phyloP scores from a whole-genome alignment of 2,329 filamentous ascomycete species.

The Xylogone sp. region DNA sequence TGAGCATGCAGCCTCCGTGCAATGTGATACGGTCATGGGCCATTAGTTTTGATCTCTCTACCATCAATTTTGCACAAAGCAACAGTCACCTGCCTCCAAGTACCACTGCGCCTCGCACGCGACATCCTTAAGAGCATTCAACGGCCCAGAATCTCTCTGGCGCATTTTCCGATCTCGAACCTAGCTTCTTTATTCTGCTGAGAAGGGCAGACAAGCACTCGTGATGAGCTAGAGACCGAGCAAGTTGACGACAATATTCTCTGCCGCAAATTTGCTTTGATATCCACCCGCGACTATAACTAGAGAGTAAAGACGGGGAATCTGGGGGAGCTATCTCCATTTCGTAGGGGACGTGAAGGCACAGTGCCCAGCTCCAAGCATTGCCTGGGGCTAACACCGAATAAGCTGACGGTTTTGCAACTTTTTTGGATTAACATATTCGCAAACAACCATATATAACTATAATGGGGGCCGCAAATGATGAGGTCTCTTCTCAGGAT shows the following conservation, averaged over 20 bases:
- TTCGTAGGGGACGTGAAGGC: too few species aligned
- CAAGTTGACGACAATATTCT: not conserved
- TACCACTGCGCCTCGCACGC: not conserved
- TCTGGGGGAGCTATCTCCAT: too few species aligned
- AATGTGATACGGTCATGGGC: not conserved
- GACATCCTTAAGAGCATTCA: not conserved
- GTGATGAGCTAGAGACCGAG: conserved; percentile 1
- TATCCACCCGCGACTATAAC: not conserved
- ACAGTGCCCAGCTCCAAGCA: too few species aligned
- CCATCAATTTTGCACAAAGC: not conserved
- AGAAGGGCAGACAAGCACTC: not conserved
- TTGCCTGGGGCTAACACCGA: too few species aligned
- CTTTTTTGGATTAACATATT: too few species aligned
- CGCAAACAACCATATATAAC: not conserved
- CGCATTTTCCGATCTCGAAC: not conserved
- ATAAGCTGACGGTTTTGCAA: too few species aligned
- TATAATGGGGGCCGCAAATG: conserved; percentile 6
- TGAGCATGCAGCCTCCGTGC: not conserved
- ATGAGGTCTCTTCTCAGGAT: conserved; percentile 4
- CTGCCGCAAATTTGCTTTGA: not conserved
- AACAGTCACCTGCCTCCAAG: not conserved
- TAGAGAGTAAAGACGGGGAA: not conserved
- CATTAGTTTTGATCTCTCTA: not conserved
- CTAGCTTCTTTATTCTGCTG: not conserved
- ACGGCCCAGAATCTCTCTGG: not conserved